phyloP scores from a whole-genome alignment of 805 yeast genomes.

The Sugiyamaella americana region DNA sequence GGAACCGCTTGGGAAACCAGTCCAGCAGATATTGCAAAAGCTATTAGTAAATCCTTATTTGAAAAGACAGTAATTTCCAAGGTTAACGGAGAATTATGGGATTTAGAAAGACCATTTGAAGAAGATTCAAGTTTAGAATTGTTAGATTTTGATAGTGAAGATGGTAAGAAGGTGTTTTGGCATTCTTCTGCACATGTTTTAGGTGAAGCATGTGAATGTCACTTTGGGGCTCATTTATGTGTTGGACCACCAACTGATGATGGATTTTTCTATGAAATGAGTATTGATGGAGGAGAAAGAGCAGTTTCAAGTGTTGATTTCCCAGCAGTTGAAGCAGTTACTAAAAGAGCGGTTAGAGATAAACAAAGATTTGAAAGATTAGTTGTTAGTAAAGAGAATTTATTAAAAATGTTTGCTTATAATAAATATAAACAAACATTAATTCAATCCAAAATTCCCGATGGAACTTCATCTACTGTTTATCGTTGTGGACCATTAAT shows the following conservation, averaged over 20 bases:
- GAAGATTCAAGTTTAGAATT: slow-evolving; percentile 61
- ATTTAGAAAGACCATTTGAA: slow-evolving; percentile 90
- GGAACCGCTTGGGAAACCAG: slow-evolving; percentile 86
- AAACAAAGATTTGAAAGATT: slow-evolving; percentile 93
- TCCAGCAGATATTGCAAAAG: slow-evolving; percentile 79
- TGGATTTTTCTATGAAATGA: slow-evolving; percentile 96
- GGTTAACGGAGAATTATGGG: slow-evolving; percentile 90
- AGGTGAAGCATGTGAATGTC: slow-evolving; percentile 98
- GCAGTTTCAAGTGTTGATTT: slow-evolving; percentile 80
- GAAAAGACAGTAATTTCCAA: slow-evolving; percentile 90
- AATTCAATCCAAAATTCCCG: slow-evolving; percentile 85
- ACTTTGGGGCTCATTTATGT: slow-evolving; percentile 87
- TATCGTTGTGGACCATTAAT: slow-evolving; percentile 97
- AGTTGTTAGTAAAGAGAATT: slow-evolving; percentile 84
- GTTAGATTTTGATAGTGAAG: slow-evolving; percentile 87
- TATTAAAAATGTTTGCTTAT: slow-evolving; percentile 88
- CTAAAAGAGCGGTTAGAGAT: slow-evolving; percentile 86
- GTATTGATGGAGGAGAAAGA: slow-evolving; percentile 68
- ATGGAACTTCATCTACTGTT: slow-evolving; percentile 92
- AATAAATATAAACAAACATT: slow-evolving; percentile 92
- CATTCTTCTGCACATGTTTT: slow-evolving; percentile 97
- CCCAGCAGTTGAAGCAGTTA: slow-evolving; percentile 73
- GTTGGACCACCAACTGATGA: slow-evolving; percentile 97
- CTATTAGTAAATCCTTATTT: slow-evolving; percentile 76
- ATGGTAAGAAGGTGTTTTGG: slow-evolving; percentile 96